Conservation (phyloP, 2,329 filamentous ascomycete genomes). For the Fusarium pilosicola region DNA sequence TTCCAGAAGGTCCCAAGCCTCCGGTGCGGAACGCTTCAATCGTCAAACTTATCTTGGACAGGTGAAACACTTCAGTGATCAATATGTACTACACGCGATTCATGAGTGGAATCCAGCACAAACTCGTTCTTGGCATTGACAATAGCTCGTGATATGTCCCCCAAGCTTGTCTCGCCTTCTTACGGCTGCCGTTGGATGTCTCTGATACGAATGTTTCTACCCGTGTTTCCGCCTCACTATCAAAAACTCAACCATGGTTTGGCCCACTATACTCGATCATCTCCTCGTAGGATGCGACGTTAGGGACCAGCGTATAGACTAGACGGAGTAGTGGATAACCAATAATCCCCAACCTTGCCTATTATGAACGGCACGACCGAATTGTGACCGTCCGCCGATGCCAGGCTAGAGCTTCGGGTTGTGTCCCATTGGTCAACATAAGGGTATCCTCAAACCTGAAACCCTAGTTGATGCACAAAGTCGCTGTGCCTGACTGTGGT, state of each 20-base stretch:
- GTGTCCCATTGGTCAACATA: constrained; percentile 45
- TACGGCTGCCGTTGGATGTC: constrained; percentile 20
- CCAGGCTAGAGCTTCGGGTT: constrained; percentile 37
- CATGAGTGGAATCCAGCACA: constrained; percentile 16
- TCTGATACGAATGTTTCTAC: constrained; percentile 29
- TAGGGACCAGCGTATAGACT: constrained; percentile 10
- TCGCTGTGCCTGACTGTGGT: constrained; percentile 22
- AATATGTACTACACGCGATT: constrained; percentile 14
- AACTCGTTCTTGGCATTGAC: constrained; percentile 12
- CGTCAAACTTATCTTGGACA: constrained; percentile 27
- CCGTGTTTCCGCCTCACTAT: constrained; percentile 29
- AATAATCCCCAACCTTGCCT: constrained; percentile 29
- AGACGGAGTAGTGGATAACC: constrained; percentile 22
- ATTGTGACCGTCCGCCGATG: constrained; percentile 35
- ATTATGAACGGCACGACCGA: constrained; percentile 42
- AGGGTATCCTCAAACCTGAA: constrained; percentile 45
- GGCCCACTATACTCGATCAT: constrained; percentile 30
- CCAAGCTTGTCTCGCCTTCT: constrained; percentile 17
- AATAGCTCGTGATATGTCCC: constrained; percentile 19
- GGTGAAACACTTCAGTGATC: constrained; percentile 40
- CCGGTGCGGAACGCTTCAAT: constrained; percentile 19
- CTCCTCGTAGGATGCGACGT: constrained; percentile 22
- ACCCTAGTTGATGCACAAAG: constrained; percentile 51
- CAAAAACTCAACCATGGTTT: constrained; percentile 5
- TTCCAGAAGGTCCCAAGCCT: constrained; percentile 43